These are phyloP conservation scores for Schizonepeta tenuifolia DNA, from an alignment of 257 asterid species.

Conservation along the genomic window DNA sequence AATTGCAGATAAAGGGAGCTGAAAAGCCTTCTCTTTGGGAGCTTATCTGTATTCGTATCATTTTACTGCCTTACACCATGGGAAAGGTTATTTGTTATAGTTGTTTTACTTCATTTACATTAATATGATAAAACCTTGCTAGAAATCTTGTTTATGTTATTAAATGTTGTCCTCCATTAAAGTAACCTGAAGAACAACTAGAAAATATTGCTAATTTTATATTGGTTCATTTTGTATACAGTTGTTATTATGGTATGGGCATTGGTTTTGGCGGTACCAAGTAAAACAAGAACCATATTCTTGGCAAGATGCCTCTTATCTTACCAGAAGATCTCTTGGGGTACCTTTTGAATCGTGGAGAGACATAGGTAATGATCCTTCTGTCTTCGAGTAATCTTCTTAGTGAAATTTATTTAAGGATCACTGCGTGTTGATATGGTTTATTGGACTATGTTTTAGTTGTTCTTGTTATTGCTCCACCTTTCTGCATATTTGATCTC, in stretches of 20 bases:
- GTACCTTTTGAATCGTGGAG: conserved; percentile 73
- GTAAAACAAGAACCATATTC: conserved; percentile 77
- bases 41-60: conserved; percentile 72
- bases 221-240: conserved; percentile 39
- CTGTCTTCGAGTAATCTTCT: conserved; percentile 16
- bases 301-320: conserved; percentile 84
- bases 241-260: conserved; percentile 76
- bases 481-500: conserved; percentile 24
- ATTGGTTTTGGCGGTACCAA: conserved; percentile 90
- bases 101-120: neutral
- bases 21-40: conserved; percentile 95
- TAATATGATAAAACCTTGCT: conserved; percentile 9
- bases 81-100: conserved; percentile 58
- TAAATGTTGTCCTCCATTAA: conserved; percentile 11
- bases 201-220: conserved; percentile 7
- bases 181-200: neutral
- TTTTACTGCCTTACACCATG: conserved; percentile 84
- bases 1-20: conserved; percentile 89
- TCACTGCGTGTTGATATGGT: conserved; percentile 5
- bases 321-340: conserved; percentile 75
- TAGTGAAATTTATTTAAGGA: neutral
- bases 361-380: conserved; percentile 53
- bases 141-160: neutral
- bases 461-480: neutral
- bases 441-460: neutral